Percentiles rank a stretch among this genome's conserved stretches.
Conservation (phyloP, 2,329 filamentous ascomycete genomes). For the Diaporthe amygdali region DNA sequence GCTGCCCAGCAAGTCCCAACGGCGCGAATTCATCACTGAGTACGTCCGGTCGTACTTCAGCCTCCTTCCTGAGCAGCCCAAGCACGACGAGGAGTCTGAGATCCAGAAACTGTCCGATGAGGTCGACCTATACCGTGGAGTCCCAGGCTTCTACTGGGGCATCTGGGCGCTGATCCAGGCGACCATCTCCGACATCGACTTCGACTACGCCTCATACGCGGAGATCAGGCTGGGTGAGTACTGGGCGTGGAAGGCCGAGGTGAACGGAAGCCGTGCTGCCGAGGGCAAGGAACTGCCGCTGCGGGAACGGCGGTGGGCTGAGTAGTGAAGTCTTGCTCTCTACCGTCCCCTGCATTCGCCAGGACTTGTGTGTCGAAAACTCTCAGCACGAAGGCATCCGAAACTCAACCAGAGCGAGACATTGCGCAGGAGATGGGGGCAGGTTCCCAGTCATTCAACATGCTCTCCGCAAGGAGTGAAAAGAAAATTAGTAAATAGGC, state of each 20-base stretch:
- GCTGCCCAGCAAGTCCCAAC: slow-evolving; percentile 78
- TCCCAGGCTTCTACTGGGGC: slow-evolving; percentile 91
- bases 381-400: background rate
- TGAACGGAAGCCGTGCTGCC: slow-evolving; percentile 62
- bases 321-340: slow-evolving; percentile 40
- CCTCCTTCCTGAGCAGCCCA: slow-evolving; percentile 48
- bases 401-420: background rate
- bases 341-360: background rate
- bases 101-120: slow-evolving; percentile 74
- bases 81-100: slow-evolving; percentile 63
- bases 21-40: slow-evolving; percentile 80
- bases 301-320: slow-evolving; percentile 81
- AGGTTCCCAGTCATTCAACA: slow-evolving; percentile 21
- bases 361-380: background rate
- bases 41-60: slow-evolving; percentile 80
- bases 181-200: slow-evolving; percentile 92
- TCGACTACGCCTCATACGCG: slow-evolving; percentile 93
- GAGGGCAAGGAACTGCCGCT: slow-evolving; percentile 68
- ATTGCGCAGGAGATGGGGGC: background rate
- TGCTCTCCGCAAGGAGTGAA: background rate
- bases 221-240: slow-evolving; percentile 88
- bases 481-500: slow-evolving; percentile 1
- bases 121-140: slow-evolving; percentile 84
- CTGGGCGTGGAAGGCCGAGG: slow-evolving; percentile 85
- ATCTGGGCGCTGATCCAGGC: slow-evolving; percentile 97